A percentile compares a stretch with the other conserved stretches of the same genome.
Evolutionary conservation across 192 early-diverging fungal species (phyloP).

Genomic region (Gigaspora rosea): DNA sequence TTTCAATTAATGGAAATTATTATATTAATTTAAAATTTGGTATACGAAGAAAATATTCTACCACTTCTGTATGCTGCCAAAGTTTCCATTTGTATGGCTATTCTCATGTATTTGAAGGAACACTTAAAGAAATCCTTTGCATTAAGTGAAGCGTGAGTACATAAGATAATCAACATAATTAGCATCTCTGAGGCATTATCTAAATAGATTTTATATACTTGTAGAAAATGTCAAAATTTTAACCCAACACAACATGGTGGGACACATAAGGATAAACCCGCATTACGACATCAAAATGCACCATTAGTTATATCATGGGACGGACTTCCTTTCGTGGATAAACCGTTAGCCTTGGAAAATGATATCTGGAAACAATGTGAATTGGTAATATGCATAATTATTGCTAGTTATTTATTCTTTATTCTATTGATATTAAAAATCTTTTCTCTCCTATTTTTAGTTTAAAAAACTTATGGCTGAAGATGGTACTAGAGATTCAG

Average conservation of each 20-base stretch:
- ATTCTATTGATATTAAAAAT: background rate
- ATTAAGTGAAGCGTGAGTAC: slow-evolving; percentile 47
- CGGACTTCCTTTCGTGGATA: slow-evolving; percentile 40
- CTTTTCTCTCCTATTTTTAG: background rate
- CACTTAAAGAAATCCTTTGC: slow-evolving; percentile 62
- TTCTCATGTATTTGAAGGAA: slow-evolving; percentile 63
- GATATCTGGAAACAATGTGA: slow-evolving; percentile 39
- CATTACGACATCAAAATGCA: slow-evolving; percentile 44
- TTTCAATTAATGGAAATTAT: too few species aligned
- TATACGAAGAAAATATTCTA: slow-evolving; percentile 8
- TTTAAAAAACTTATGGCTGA: slow-evolving; percentile 31
- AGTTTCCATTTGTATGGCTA: slow-evolving; percentile 60
- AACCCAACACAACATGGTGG: slow-evolving; percentile 47
- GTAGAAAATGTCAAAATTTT: slow-evolving; percentile 47
- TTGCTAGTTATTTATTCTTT: background rate
- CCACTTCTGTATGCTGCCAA: slow-evolving; percentile 43
- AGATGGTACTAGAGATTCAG: background rate
- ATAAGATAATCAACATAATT: background rate
- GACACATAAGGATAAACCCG: slow-evolving; percentile 58
- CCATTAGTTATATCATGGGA: slow-evolving; percentile 41
- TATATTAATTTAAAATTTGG: too few species aligned
- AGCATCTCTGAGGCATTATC: background rate
- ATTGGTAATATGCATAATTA: slow-evolving; percentile 11
- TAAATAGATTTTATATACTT: background rate
- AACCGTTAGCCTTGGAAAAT: slow-evolving; percentile 25